Evolutionary conservation across 805 yeast species (phyloP), one percentile per base, ranked within the genome.

Genomic region (Saccharomyces jurei): DNA sequence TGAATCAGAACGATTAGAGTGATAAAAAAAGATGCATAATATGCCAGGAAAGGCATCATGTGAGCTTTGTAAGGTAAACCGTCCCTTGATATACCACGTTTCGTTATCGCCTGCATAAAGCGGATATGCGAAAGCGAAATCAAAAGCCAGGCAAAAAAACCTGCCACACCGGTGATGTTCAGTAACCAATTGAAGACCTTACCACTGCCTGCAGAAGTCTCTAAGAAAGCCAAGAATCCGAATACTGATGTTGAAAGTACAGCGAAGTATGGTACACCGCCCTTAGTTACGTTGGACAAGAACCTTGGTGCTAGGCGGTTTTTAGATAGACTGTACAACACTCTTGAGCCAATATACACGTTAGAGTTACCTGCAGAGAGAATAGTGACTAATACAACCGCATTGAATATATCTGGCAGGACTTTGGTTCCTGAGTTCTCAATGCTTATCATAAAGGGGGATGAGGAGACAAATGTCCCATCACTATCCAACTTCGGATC

Each of bases 321-420:
- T 60, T 76, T 74, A 29, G 86, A 83, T 65, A 85, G 73, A 8
- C 82, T 79, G 63, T 77, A 83, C 44, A 85, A 67, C 32, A 82
- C 74, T 69, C 90, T 75, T 3, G 89, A 82, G 47, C 87, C 83
- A 61, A 81, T 78, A 69, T 84, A 84, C 27, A 84, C 76, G 64
- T 83, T 82, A n/a, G 89, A 82, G 72, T 84, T 85, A 63, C 83
- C 89, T 30, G 89, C 89, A 21, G 89, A 84, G 48, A 83, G 74
- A 53, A 84, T 78, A 27, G 89, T 81, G 36, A 77, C 59, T 49
- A 85, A 66, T 55, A 85, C 80, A 50, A 84, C 82, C 29, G 83
- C 89, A 66, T 85, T 85, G 70, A 84, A 81, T 54, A 85, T 81
- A 61, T 78, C 74, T 50, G 88, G 86, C 53, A 85, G 71, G 2